phyloP scores from a whole-genome alignment of 352 stramenopile species.

The Aphanomyces invadans region DNA sequence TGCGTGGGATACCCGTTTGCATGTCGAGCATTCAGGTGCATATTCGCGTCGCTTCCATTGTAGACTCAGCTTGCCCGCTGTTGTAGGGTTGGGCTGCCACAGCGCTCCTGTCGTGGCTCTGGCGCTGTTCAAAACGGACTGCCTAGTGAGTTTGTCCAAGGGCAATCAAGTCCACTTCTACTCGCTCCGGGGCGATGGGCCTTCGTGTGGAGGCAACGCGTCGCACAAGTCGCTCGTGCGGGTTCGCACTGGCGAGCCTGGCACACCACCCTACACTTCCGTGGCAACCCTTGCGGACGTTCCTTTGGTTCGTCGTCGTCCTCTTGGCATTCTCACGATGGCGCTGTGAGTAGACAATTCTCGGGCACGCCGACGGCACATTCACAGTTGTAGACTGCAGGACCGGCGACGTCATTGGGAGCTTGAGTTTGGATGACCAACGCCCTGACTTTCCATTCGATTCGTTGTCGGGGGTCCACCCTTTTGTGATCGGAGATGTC shows the following conservation, averaged over 20 bases:
- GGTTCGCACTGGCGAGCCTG: not conserved
- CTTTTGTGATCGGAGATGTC: not conserved
- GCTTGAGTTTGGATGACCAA: not conserved
- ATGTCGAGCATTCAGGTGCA: conserved; percentile 31
- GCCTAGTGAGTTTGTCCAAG: not conserved
- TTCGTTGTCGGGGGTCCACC: not conserved
- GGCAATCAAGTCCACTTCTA: conserved; percentile 15
- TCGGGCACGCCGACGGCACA: not conserved
- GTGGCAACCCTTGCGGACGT: not conserved
- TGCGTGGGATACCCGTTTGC: conserved; percentile 48
- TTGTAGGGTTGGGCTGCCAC: conserved; percentile 6
- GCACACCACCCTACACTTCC: not conserved
- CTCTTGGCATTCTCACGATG: not conserved
- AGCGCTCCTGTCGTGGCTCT: conserved; percentile 1
- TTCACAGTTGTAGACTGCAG: not conserved
- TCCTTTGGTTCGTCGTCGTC: not conserved
- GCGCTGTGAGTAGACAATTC: not conserved
- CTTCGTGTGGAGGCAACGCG: not conserved
- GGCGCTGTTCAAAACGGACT: not conserved
- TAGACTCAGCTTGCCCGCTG: not conserved
- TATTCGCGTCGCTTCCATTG: not conserved
- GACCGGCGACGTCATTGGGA: not conserved
- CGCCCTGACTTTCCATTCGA: not conserved
- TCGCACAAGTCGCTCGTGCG: not conserved
- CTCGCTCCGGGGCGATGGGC: not conserved